Evolutionary conservation across 164 flowering plant species (phyloP), one percentile per base, ranked within the genome.

Genomic region (Buxus sempervirens): DNA sequence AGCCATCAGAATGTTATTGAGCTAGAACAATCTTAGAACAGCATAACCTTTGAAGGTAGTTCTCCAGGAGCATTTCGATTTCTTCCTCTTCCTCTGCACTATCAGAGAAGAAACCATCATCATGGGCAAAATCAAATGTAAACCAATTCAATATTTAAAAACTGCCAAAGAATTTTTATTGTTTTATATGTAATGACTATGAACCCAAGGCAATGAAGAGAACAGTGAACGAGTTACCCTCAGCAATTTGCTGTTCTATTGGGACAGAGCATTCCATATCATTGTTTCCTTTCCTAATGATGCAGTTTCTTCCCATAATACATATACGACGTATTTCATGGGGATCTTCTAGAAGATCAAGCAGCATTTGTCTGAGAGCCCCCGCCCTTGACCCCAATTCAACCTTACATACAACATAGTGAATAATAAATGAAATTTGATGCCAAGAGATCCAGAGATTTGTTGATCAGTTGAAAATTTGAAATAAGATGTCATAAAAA

Each of bases 31-130:
- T 45, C 51, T 45, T 45, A 15, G 12, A 45, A 60, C 63, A 73
- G 38, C 70, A 71, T 32, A 63, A 93, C 98, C 99, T 92, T 76
- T 90, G 96, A 32, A 95, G 93, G 82, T 90, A 95, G 68, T 92
- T 92, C 77, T 95, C 99, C 82, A 95, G 63, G 54, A 95, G 97
- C 99, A 95, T 95, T 81, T 95, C 99, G 70, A 95, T 92, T 81
- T 95, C 99, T 82, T 95, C 99, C 79, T 91, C 99, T 75, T 92
- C 97, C 73, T 95, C 99, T 95, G 90, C 81, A n/a, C n/a, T n/a
- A n/a, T n/a, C n/a, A n/a, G n/a, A n/a, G n/a, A n/a, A n/a, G n/a
- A n/a, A n/a, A n/a, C n/a, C n/a, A n/a, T n/a, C n/a, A n/a, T n/a
- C n/a, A n/a, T n/a, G n/a, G n/a, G n/a, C n/a, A 75, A 67, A 73